phyloP scores from a whole-genome alignment of 805 yeast species.

The Barnettozyma wickerhamii region DNA sequence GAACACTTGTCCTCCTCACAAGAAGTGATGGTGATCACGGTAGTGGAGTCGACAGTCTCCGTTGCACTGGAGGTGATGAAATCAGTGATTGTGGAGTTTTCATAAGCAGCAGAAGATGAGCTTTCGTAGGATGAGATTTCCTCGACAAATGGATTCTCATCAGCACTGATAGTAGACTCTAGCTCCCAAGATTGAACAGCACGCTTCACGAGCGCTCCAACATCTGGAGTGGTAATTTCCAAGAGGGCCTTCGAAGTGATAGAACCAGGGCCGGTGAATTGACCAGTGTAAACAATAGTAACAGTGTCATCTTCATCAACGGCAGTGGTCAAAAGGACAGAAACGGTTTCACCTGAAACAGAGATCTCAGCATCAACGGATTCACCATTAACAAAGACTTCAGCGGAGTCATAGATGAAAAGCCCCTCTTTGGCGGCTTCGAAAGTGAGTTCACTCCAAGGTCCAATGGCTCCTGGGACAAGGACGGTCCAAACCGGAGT shows the following conservation, averaged over 20 bases:
- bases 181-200: constrained; percentile 2
- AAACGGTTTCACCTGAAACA: not conserved
- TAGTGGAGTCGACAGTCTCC: not conserved
- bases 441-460: constrained; percentile 17
- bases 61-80: constrained; percentile 1
- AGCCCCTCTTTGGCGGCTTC: constrained; percentile 5
- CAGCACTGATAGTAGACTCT: not conserved
- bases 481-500: constrained; percentile 12
- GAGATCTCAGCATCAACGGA: not conserved
- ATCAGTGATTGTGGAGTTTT: not conserved
- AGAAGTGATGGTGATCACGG: not conserved
- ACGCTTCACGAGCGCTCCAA: constrained; percentile 8
- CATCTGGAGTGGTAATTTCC: constrained; percentile 12
- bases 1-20: constrained; percentile 1
- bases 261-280: not conserved
- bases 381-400: constrained; percentile 8
- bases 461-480: constrained; percentile 18
- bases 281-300: constrained; percentile 1
- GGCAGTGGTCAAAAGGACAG: not conserved
- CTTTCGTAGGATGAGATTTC: not conserved
- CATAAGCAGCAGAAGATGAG: not conserved
- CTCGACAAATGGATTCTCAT: not conserved
- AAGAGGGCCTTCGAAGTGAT: not conserved
- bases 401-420: constrained; percentile 8
- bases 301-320: not conserved